These are phyloP conservation scores for Phyllachora maydis DNA, from an alignment of 2,329 filamentous ascomycete genomes.

Conservation along the genomic window DNA sequence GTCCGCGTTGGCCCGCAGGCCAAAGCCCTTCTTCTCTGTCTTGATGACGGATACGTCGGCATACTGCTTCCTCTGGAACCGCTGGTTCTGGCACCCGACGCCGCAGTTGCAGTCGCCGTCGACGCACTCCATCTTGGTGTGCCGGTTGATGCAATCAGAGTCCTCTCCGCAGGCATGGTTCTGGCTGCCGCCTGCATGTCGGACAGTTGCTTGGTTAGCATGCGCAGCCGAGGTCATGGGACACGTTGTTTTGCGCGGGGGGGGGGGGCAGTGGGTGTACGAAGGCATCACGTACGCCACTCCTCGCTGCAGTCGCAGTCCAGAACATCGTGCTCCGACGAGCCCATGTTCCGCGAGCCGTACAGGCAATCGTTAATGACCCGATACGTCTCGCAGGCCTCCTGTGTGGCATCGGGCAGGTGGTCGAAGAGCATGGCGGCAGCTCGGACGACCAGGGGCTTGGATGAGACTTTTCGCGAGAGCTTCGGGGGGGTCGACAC, in stretches of 20 bases:
- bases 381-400: constrained; percentile 59
- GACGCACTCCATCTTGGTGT: constrained; percentile 92
- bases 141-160: constrained; percentile 95
- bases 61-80: constrained; percentile 80
- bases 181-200: constrained; percentile 29
- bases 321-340: constrained; percentile 72
- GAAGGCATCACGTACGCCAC: constrained; percentile 59
- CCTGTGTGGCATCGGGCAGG: constrained; percentile 56
- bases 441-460: constrained; percentile 31
- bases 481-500: constrained; percentile 38
- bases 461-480: constrained; percentile 54
- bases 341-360: constrained; percentile 75
- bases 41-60: constrained; percentile 88
- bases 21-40: constrained; percentile 94
- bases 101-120: constrained; percentile 72
- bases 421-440: constrained; percentile 38
- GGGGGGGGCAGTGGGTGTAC: constrained; percentile 1
- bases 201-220: too few relatives aligned
- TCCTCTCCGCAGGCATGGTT: constrained; percentile 90
- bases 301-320: constrained; percentile 92
- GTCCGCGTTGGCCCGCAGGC: constrained; percentile 61
- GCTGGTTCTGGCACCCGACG: constrained; percentile 74
- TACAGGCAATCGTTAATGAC: constrained; percentile 76
- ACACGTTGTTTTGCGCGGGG: constrained; percentile 3
- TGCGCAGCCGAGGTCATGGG: constrained; percentile 5